phyloP scores from a whole-genome alignment of 2,329 filamentous ascomycete species.

The Aspergillus sp. region DNA sequence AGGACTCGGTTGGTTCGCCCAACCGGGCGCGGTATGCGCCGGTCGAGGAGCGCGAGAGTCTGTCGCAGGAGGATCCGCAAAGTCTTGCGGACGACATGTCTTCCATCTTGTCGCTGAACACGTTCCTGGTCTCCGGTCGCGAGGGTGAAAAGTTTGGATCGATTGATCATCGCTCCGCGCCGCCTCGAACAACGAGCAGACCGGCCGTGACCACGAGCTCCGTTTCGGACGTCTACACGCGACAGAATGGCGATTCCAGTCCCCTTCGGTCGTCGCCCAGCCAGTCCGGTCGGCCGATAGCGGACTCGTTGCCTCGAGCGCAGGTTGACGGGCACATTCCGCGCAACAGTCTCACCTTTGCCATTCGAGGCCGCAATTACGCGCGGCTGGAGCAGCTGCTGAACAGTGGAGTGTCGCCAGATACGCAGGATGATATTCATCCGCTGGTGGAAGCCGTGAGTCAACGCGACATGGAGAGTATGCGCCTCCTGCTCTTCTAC shows the following conservation, averaged over 20 bases:
- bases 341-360: not conserved
- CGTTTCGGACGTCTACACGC: not conserved
- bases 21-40: not conserved
- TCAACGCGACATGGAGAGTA: constrained; percentile 56
- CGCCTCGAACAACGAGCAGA: not conserved
- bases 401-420: constrained; percentile 54
- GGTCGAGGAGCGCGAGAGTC: not conserved
- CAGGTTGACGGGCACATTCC: not conserved
- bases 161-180: not conserved
- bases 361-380: not conserved
- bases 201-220: constrained; percentile 22
- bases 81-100: constrained; percentile 35
- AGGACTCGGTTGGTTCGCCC: constrained; percentile 19
- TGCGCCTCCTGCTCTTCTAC: constrained; percentile 61
- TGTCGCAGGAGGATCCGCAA: constrained; percentile 19
- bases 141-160: not conserved
- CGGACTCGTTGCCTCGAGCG: not conserved
- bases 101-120: constrained; percentile 33
- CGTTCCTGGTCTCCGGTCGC: constrained; percentile 20
- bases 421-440: constrained; percentile 52
- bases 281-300: not conserved
- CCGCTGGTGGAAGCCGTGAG: constrained; percentile 54
- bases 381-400: not conserved
- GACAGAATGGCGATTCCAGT: not conserved
- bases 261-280: not conserved